These are phyloP conservation scores for Apiospora hydei DNA, from an alignment of 2,329 filamentous ascomycete species.

Conservation along the genomic window DNA sequence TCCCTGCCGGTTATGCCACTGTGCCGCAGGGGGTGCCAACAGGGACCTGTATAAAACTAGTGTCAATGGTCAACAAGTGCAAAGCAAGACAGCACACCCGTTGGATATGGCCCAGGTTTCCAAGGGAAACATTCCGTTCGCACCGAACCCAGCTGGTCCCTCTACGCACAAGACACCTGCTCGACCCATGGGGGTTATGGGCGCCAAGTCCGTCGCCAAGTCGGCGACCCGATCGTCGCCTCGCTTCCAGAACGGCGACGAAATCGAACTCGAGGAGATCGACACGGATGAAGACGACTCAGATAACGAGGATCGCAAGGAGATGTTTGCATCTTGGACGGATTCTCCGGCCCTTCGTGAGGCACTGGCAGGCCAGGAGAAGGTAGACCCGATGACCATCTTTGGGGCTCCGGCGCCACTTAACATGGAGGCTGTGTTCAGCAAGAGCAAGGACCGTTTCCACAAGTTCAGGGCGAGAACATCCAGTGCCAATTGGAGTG, in stretches of 20 bases:
- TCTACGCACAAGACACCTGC: conserved; percentile 75
- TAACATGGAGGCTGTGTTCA: conserved; percentile 97
- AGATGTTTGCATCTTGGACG: conserved; percentile 83
- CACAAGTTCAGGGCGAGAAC: conserved; percentile 91
- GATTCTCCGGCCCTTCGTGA: conserved; percentile 83
- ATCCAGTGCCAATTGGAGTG: conserved; percentile 93
- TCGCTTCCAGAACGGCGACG: conserved; percentile 86
- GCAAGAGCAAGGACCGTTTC: conserved; percentile 82
- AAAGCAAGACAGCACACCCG: conserved; percentile 70
- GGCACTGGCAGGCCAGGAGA: conserved; percentile 82
- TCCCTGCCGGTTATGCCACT: conserved; percentile 67
- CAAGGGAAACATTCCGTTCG: conserved; percentile 89
- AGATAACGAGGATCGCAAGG: conserved; percentile 61
- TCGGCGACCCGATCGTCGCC: conserved; percentile 75
- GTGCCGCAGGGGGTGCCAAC: conserved; percentile 60
- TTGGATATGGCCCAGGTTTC: conserved; percentile 88
- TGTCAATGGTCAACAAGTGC: conserved; percentile 71
- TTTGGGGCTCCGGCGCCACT: conserved; percentile 90
- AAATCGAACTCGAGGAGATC: conserved; percentile 92
- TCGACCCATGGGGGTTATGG: conserved; percentile 55
- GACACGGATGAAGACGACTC: conserved; percentile 93
- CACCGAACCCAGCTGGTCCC: conserved; percentile 61
- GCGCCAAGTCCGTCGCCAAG: conserved; percentile 65
- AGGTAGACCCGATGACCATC: conserved; percentile 81
- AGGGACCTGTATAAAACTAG: conserved; percentile 71